Evolutionary conservation across 2,329 filamentous ascomycete genomes (phyloP).

Genomic region (Fusarium stilboides): DNA sequence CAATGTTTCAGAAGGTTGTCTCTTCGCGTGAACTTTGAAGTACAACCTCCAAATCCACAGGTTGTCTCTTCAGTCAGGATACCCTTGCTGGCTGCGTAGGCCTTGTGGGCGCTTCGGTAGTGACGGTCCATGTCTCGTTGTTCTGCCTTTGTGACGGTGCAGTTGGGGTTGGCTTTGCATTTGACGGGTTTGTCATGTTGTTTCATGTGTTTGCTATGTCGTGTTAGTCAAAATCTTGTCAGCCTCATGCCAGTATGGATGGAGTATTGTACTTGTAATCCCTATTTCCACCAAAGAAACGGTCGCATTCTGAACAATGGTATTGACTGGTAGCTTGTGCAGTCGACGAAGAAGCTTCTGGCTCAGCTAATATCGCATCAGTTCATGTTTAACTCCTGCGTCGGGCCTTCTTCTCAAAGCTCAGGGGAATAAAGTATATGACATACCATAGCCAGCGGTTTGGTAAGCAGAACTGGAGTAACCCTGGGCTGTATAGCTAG

Average conservation of each 20-base stretch:
- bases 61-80: neutral
- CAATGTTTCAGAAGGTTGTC: constrained; percentile 44
- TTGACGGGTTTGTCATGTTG: constrained; percentile 41
- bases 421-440: neutral
- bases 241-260: neutral
- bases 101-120: constrained; percentile 36
- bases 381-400: neutral
- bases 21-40: constrained; percentile 26
- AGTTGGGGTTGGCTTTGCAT: constrained; percentile 40
- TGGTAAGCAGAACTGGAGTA: constrained; percentile 24
- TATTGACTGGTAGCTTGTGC: neutral
- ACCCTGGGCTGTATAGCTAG: neutral
- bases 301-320: constrained; percentile 24
- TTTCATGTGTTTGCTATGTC: constrained; percentile 46
- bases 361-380: constrained; percentile 11
- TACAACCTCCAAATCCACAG: constrained; percentile 26
- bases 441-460: constrained; percentile 27
- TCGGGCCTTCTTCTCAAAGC: too few species aligned
- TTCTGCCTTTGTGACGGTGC: constrained; percentile 33
- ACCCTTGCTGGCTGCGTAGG: constrained; percentile 25
- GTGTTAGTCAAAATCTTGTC: constrained; percentile 10
- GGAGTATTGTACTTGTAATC: constrained; percentile 31
- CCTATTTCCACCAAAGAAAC: constrained; percentile 1
- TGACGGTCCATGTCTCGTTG: constrained; percentile 48
- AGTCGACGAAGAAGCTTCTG: constrained; percentile 24